These are phyloP conservation scores for Talaromyces verruculosus DNA, from an alignment of 2,329 filamentous ascomycete genomes.

Conservation along the genomic window DNA sequence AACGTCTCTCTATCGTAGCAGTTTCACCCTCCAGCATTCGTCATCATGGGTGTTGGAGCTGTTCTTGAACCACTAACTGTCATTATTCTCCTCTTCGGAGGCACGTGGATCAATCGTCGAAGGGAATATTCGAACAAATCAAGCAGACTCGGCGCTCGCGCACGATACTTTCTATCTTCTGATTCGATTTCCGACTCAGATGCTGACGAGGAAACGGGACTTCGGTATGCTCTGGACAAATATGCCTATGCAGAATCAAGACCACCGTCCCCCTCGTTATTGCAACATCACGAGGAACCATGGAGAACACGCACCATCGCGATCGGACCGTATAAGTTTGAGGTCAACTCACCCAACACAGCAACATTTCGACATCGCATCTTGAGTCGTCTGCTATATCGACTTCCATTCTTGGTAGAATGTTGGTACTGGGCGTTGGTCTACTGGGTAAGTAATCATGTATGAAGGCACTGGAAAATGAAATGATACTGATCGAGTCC, in stretches of 20 bases:
- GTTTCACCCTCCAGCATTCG: background rate
- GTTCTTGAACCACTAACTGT: constrained; percentile 64
- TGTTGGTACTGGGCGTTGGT: constrained; percentile 76
- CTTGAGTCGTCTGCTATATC: constrained; percentile 63
- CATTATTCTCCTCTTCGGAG: constrained; percentile 59
- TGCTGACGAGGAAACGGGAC: constrained; percentile 1
- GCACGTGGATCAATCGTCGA: constrained; percentile 61
- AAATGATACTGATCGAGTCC: background rate
- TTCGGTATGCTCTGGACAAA: background rate
- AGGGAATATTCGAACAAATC: background rate
- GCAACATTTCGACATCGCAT: constrained; percentile 59
- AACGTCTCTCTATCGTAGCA: background rate
- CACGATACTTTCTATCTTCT: background rate
- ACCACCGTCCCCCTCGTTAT: constrained; percentile 44
- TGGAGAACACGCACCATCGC: constrained; percentile 54
- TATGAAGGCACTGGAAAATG: background rate
- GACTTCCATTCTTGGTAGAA: constrained; percentile 71
- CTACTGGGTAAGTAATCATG: constrained; percentile 63
- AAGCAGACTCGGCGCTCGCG: background rate
- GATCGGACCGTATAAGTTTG: constrained; percentile 48
- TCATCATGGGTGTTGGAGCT: constrained; percentile 55
- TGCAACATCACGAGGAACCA: constrained; percentile 43
- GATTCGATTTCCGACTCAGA: background rate
- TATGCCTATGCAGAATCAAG: constrained; percentile 17
- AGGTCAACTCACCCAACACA: constrained; percentile 62